Evolutionary conservation across 73 alveolate genomes (phyloP), one percentile per base, ranked within the genome.

Genomic region (Paramecium biaurelia): DNA sequence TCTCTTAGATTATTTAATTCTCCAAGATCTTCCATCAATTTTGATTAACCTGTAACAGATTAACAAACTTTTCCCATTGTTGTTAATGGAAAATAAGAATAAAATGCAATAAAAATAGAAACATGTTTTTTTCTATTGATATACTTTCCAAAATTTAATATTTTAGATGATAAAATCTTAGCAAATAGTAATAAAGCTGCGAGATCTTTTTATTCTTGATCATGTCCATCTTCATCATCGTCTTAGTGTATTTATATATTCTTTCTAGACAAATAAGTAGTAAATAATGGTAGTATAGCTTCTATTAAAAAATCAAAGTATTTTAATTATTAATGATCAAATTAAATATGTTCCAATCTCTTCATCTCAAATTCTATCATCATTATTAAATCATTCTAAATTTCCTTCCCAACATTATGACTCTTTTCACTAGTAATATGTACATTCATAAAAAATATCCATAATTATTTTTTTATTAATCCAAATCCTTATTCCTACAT

Each of bases 141-240:
- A 24, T 20, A 79, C 20, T 47, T 47, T 4, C 42, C 45, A 20
- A 79, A 10, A 41, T 30, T 9, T 20, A 24, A 24, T 9, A 79
- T 79, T 45, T 79, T 43, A n/a, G 12, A n/a, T 15, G 90, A 79
- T 11, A 79, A 30, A 4, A 5, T n/a, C 23, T 34, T 79, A 11
- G 90, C 90, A 79, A 30, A 79, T 10, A 0, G 0, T 30, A 5
- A 43, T 8, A 79, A 63, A 23, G 28, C 30, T 9, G 45, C 70
- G 10, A 79, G 1, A 79, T 79, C 90, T 20, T 79, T 79, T 45
- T 79, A 79, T 43, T 79, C 90, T 47, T 79, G 14, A 43, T 79
- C 90, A 79, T 79, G 74, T 23, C 35, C 76, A 30, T 79, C 90
- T 12, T 79, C 90, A 43, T 79, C 90, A 8, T 79, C 90, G 4